Percentiles rank a stretch among this genome's conserved stretches.
These are phyloP conservation scores for Bullera alba DNA, from an alignment of 768 basidiomycete genomes.

Conservation along the genomic window DNA sequence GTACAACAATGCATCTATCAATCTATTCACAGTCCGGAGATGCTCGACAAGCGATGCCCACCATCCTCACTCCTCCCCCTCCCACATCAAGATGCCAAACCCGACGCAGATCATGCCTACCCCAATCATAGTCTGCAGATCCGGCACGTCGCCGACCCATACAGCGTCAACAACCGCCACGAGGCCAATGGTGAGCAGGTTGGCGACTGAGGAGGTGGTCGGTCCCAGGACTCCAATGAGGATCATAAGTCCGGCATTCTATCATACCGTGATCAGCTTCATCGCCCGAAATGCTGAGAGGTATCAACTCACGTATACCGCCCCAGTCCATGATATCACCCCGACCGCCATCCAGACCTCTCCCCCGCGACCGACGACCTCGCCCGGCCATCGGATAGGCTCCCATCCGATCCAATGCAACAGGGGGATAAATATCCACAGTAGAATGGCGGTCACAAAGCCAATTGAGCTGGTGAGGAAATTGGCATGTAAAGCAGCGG, in stretches of 20 bases:
- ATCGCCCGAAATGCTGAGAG: too few species aligned
- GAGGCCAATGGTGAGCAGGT: conserved; percentile 87
- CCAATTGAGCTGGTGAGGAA: conserved; percentile 75
- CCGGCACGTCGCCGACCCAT: conserved; percentile 62
- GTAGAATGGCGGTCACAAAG: conserved; percentile 59
- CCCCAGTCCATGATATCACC: conserved; percentile 64
- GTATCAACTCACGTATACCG: conserved; percentile 51
- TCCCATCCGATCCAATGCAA: conserved; percentile 64
- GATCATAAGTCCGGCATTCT: conserved; percentile 79
- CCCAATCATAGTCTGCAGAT: conserved; percentile 66
- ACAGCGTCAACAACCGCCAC: conserved; percentile 71
- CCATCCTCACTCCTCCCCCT: conserved; percentile 32
- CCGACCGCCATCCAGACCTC: conserved; percentile 53
- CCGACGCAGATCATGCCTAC: conserved; percentile 72
- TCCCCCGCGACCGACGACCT: conserved; percentile 7
- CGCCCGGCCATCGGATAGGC: conserved; percentile 59
- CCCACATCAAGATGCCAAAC: conserved; percentile 61
- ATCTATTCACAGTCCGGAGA: too few species aligned
- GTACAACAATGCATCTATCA: too few species aligned
- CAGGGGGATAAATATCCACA: conserved; percentile 74
- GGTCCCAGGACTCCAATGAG: conserved; percentile 82
- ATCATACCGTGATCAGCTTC: too few species aligned
- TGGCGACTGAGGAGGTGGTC: conserved; percentile 78
- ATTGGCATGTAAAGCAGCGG: conserved; percentile 80
- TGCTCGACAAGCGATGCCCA: too few species aligned